Evolutionary conservation across 1,284 basidiomycete genomes (phyloP), one percentile per base, ranked within the genome.

Genomic region (Cystobasidium pallidum): DNA sequence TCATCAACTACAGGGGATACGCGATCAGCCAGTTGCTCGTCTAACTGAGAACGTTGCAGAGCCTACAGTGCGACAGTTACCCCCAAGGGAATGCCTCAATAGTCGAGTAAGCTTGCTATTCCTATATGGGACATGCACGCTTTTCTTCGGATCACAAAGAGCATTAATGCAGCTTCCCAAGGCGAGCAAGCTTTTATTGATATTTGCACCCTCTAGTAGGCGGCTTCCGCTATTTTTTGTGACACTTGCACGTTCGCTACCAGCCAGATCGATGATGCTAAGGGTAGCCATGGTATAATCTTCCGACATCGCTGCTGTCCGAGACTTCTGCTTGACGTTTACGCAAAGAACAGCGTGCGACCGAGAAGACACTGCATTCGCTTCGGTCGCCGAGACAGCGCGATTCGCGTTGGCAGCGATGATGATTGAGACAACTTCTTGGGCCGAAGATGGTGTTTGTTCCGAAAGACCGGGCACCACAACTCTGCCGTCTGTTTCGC

Each of bases 141-240:
- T 82, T 30, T 89, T 89, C 1, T 92, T 91, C 72, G 78, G 87
- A 82, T 89, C 92, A 83, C 94, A 97, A 58, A 98, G 88, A 3
- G 94, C 93, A 77, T 94, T 95, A 83, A 98, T 97, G 82, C 94
- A 96, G 81, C 94, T 95, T 41, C 93, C 92, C 36, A 98, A 86
- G 3, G 94, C 92, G 59, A 98, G 88, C 6, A 98, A 86, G 19
- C 93, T 96, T 82, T 96, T 94, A 84, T 98, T 97, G 84, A 97
- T 97, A 79, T 96, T 95, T 52, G 94, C 93, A 43, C 94, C 94
- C 81, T 98, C 94, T 41, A 94, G 89, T 90, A 97, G 92, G 30
- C 94, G 89, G 77, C 93, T 90, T n/a, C 94, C 94, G 88, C 94
- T 94, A 81, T 98, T 97, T 57, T 86, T 88, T 0, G 94, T 97